Evolutionary conservation across 768 basidiomycete species (phyloP), one percentile per base, ranked within the genome.

Genomic region (Lanmaoa rubissima): DNA sequence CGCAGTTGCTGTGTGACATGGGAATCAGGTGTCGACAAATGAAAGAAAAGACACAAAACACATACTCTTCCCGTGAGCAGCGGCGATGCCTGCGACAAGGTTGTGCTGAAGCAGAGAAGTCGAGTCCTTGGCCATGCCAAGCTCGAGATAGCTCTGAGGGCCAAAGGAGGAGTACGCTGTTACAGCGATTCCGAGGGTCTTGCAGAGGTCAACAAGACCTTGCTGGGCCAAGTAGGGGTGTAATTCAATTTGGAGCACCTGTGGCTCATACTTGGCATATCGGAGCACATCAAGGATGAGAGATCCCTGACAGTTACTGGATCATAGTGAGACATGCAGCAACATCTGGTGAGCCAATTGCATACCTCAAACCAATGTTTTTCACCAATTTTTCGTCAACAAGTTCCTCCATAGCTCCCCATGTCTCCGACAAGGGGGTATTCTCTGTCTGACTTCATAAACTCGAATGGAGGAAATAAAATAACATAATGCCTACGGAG

Each of bases 361-460:
- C 69, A 40, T 62, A 84, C 87, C 85, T 86, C 61, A 92, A 66
- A 54, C 91, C 94, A 61, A 95, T 91, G 67, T 92, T 88, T 77
- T 83, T 90, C 11, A 77, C 82, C 40, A 86, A 69, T 9, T 86
- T 86, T 42, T 79, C 78, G 60, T 90, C 87, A 46, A 87, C 86
- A 21, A 94, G 80, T 58, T 79, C 77, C 72, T 96, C 94, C 85
- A 96, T 82, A 16, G 82, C 90, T 41, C 72, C 67, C 91, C 92
- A 95, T 17, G 94, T 95, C 75, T 91, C 87, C 63, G 85, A 83
- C 69, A 90, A 81, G 39, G 87, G 86, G 0, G 82, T 84, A 49
- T 85, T 84, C 61, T 82, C 82, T 86, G 60, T 43, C 44, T 44
- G 6, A 51, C 26, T 47, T 34, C 10, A 28, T 60, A n/a, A 59